These are phyloP conservation scores for Gracilaria domingensis DNA, from an alignment of 23 red algal species.

Conservation along the genomic window DNA sequence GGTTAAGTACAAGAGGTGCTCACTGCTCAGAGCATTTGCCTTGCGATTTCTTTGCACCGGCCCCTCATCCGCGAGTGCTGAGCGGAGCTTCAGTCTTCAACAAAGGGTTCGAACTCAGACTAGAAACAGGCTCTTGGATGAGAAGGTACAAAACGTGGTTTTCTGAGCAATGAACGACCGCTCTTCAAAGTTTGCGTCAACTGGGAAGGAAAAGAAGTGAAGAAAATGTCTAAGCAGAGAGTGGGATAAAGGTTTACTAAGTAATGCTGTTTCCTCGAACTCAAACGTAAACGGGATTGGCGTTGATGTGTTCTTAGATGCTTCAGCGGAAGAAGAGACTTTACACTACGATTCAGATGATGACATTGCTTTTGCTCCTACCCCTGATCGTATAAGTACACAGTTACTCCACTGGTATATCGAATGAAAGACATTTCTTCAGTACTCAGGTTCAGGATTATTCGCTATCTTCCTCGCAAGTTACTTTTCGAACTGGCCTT, in stretches of 20 bases:
- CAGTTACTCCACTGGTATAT: too few species aligned
- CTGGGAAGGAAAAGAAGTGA: neutral
- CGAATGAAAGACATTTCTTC: too few species aligned
- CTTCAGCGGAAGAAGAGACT: too few species aligned
- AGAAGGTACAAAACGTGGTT: conserved; percentile 36
- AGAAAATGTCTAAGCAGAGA: neutral
- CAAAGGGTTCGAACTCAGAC: conserved; percentile 3
- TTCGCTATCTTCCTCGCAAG: too few species aligned
- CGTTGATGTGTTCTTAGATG: too few species aligned
- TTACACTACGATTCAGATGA: too few species aligned
- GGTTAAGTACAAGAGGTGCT: too few species aligned
- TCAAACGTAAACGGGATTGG: too few species aligned
- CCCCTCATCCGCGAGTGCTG: conserved; percentile 7
- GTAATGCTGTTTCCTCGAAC: neutral
- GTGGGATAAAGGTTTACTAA: neutral
- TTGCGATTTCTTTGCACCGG: conserved; percentile 1
- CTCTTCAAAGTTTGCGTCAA: neutral
- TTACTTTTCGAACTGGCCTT: too few species aligned
- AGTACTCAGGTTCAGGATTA: too few species aligned
- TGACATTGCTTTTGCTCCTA: too few species aligned
- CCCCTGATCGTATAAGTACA: too few species aligned
- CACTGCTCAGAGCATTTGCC: neutral
- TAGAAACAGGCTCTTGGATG: conserved; percentile 2
- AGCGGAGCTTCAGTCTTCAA: conserved; percentile 33
- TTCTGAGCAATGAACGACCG: conserved; percentile 11